Conservation (phyloP, 2,329 filamentous ascomycete species). For the Celoporthe dispersa region DNA sequence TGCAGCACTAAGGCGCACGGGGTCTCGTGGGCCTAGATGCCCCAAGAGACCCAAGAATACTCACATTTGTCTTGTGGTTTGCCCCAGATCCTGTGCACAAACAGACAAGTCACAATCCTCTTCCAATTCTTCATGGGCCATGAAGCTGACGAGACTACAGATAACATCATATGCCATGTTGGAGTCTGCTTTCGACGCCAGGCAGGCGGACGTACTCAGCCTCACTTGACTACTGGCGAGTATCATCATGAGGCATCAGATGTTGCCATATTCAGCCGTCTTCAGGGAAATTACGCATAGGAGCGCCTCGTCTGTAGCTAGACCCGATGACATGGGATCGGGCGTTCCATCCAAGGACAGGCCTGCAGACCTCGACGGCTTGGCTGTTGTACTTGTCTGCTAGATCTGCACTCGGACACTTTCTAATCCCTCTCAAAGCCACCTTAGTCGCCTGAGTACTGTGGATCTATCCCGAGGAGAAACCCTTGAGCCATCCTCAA, state of each 20-base stretch:
- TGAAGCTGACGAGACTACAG: background rate
- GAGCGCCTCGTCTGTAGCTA: slow-evolving; percentile 16
- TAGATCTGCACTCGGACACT: slow-evolving; percentile 2
- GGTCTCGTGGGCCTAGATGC: background rate
- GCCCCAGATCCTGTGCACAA: background rate
- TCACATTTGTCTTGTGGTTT: background rate
- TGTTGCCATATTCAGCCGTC: background rate
- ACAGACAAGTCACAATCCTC: background rate
- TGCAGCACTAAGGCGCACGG: slow-evolving; percentile 19
- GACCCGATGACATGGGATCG: slow-evolving; percentile 4
- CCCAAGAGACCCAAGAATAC: background rate
- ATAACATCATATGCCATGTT: background rate
- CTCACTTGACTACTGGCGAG: background rate
- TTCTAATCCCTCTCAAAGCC: background rate
- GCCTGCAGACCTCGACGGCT: slow-evolving; percentile 11
- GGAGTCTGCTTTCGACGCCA: background rate
- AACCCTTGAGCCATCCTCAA: background rate
- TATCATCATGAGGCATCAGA: background rate
- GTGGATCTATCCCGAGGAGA: slow-evolving; percentile 14
- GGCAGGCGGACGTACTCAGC: background rate
- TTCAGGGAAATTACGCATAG: background rate
- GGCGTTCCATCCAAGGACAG: slow-evolving; percentile 7
- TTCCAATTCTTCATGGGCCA: too few relatives aligned
- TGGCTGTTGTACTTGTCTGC: slow-evolving; percentile 3
- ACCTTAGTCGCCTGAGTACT: background rate